phyloP scores from a whole-genome alignment of 371 early-diverging fungal species.

The Syncephalastrum sp. region DNA sequence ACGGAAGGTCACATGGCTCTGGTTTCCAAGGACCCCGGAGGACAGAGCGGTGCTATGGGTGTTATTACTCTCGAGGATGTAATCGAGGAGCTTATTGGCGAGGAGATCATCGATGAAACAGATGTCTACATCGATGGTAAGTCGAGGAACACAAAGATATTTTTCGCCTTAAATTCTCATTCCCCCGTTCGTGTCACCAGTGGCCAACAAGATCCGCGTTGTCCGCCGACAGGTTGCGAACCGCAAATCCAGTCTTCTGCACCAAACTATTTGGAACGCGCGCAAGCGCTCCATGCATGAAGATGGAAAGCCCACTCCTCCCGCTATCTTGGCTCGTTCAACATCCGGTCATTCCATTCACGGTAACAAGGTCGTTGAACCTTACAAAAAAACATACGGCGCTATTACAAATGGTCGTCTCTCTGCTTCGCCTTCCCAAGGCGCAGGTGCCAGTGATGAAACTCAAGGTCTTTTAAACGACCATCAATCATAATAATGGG shows the following conservation, averaged over 20 bases:
- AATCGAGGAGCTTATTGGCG: slow-evolving; percentile 94
- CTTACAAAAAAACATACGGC: slow-evolving; percentile 20
- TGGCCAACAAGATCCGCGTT: slow-evolving; percentile 41
- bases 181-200: slow-evolving; percentile 13
- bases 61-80: slow-evolving; percentile 97
- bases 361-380: slow-evolving; percentile 14
- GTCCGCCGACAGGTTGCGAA: slow-evolving; percentile 37
- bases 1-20: slow-evolving; percentile 66
- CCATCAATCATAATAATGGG: too few relatives aligned
- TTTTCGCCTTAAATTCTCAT: background rate
- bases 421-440: slow-evolving; percentile 12
- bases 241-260: slow-evolving; percentile 9
- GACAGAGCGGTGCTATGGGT: slow-evolving; percentile 67
- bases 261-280: slow-evolving; percentile 10
- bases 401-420: slow-evolving; percentile 12
- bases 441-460: slow-evolving; percentile 4
- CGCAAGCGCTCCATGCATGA: slow-evolving; percentile 6
- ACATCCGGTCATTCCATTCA: slow-evolving; percentile 7
- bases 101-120: slow-evolving; percentile 94
- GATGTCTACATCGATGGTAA: slow-evolving; percentile 87
- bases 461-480: slow-evolving; percentile 13
- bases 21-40: slow-evolving; percentile 62
- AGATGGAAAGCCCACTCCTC: background rate
- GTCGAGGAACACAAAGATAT: slow-evolving; percentile 1
- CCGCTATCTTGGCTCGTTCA: slow-evolving; percentile 1